These are phyloP conservation scores for Dendrobium chrysotoxum DNA, from an alignment of 106 monocot genomes.

Conservation along the genomic window DNA sequence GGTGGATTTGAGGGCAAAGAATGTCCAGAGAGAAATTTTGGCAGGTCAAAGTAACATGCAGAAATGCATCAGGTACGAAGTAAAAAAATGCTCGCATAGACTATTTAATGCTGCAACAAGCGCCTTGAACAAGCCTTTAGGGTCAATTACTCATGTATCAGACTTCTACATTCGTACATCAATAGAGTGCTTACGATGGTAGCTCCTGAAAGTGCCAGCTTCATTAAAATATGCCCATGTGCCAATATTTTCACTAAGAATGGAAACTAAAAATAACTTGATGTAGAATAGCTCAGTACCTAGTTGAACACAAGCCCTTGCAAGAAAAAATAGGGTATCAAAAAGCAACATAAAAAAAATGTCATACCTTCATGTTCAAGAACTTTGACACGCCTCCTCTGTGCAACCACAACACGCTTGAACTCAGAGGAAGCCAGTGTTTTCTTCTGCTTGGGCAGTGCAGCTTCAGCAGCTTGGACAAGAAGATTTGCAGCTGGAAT, in stretches of 20 bases:
- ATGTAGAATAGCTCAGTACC: background rate
- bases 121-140: background rate
- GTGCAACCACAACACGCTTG: constrained; percentile 63
- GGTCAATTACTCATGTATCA: background rate
- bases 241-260: background rate
- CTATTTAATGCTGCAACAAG: background rate
- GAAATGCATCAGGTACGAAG: background rate
- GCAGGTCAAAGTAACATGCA: background rate
- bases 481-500: constrained; percentile 51
- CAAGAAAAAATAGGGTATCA: background rate
- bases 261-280: background rate
- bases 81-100: background rate
- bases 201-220: background rate
- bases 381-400: constrained; percentile 57
- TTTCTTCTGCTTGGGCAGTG: constrained; percentile 78
- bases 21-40: background rate
- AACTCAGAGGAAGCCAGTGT: constrained; percentile 55
- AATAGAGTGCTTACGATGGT: background rate
- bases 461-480: constrained; percentile 65
- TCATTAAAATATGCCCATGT: background rate
- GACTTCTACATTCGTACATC: background rate
- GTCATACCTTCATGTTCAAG: constrained; percentile 48
- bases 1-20: background rate
- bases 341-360: background rate
- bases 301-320: background rate